A percentile compares a stretch with the other conserved stretches of the same genome.
Conservation (phyloP, 2,329 filamentous ascomycete species). For the Diaporthe aspalathi region DNA sequence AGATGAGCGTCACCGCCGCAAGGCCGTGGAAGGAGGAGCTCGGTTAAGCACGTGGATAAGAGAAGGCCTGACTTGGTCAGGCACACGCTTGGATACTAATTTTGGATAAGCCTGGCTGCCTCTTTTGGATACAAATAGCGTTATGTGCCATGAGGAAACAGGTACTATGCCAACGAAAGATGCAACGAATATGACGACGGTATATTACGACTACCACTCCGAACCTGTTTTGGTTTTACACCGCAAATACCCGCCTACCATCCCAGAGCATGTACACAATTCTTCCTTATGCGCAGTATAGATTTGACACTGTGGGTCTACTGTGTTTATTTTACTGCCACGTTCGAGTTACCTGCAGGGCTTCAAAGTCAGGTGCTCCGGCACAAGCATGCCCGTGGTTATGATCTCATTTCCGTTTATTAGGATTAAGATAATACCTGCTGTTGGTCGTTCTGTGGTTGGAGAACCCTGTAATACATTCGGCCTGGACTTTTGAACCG, state of each 20-base stretch:
- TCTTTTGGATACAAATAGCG: neutral
- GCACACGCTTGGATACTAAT: constrained; percentile 11
- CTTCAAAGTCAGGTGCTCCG: too few relatives aligned
- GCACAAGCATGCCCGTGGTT: too few relatives aligned
- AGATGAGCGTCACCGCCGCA: constrained; percentile 4
- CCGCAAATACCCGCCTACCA: constrained; percentile 18
- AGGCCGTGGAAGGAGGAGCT: constrained; percentile 30
- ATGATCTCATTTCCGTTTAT: too few relatives aligned
- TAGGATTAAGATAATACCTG: too few relatives aligned
- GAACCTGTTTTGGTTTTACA: constrained; percentile 7
- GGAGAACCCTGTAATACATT: too few relatives aligned
- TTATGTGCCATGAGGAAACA: constrained; percentile 4
- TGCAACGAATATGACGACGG: constrained; percentile 5
- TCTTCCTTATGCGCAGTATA: too few relatives aligned
- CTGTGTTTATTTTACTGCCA: too few relatives aligned
- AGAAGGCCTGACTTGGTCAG: neutral
- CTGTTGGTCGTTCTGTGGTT: too few relatives aligned
- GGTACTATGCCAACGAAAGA: neutral
- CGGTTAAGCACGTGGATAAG: neutral
- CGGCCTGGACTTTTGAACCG: too few relatives aligned
- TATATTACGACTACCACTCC: constrained; percentile 13
- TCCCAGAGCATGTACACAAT: too few relatives aligned
- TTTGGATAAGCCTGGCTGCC: constrained; percentile 21
- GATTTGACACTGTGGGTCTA: too few relatives aligned
- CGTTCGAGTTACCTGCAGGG: too few relatives aligned